Evolutionary conservation across 2,329 filamentous ascomycete genomes (phyloP), one percentile per base, ranked within the genome.

Genomic region (Dactylellina leptospora): DNA sequence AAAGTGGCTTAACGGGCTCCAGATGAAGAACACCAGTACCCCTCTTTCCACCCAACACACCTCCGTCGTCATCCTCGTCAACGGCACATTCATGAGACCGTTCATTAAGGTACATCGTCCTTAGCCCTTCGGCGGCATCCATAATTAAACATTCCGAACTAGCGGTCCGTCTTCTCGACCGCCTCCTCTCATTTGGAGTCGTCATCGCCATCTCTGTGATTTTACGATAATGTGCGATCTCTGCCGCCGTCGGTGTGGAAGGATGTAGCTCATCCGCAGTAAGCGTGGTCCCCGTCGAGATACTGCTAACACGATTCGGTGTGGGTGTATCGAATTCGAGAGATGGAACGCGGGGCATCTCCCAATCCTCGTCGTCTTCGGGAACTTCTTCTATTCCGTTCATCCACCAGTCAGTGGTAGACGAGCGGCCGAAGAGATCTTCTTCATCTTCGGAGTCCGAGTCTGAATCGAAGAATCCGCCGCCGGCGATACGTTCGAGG

Each of bases 271-370:
- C 64, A 8, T 71, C 58, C 3, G 42, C 47, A 1, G 58, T 59
- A 1, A 63, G 53, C n/a, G 66, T 59, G 28, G 58, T 62, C n/a
- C 51, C 51, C 20, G 56, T 63, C 20, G 58, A 71, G 28, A 70
- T 53, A 28, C 64, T 70, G 27, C 64, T 70, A 16, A 27, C 64
- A n/a, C 64, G 47, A 27, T 70, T 53, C 5, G 40, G n/a, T 3
- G 28, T 16, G 16, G 38, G 42, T 40, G 38, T 10, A 23, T 68
- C 62, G 16, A 70, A 71, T 40, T 71, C 66, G 5, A 71, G 48
- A n/a, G 66, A 71, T n/a, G 66, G 66, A n/a, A 71, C 66, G 25
- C 66, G 58, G 22, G 66, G 58, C 3, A 71, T 58, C 20, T 62
- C 45, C 58, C 66, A 62, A 0, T 69, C 63, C 13, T 69, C 63